phyloP scores from a whole-genome alignment of 768 basidiomycete genomes.

The Tulasnella sp. region DNA sequence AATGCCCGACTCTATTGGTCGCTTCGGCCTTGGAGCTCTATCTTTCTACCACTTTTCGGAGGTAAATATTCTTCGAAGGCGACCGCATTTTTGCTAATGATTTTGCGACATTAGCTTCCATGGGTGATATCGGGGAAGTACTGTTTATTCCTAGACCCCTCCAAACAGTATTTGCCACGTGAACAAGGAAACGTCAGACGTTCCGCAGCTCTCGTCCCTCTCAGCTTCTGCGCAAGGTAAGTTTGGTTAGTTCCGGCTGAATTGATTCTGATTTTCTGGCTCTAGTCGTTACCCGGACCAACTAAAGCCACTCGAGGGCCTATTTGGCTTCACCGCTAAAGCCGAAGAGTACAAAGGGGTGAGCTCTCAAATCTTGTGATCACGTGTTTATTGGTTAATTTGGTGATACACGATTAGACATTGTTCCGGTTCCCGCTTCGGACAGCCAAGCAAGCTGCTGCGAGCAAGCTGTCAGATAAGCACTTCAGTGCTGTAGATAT shows the following conservation, averaged over 20 bases:
- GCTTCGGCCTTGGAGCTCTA: slow-evolving; percentile 51
- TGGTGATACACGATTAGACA: slow-evolving; percentile 39
- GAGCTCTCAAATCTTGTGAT: slow-evolving; percentile 29
- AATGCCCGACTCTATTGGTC: slow-evolving; percentile 43
- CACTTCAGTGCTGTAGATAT: not conserved
- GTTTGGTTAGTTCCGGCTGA: not conserved
- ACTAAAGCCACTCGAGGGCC: slow-evolving; percentile 39
- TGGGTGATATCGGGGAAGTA: slow-evolving; percentile 37
- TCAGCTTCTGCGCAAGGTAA: not conserved
- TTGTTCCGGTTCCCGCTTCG: slow-evolving; percentile 48
- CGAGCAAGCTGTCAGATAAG: slow-evolving; percentile 30
- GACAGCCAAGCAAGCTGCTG: slow-evolving; percentile 30
- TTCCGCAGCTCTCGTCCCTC: slow-evolving; percentile 37
- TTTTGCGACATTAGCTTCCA: slow-evolving; percentile 32
- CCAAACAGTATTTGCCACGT: slow-evolving; percentile 41
- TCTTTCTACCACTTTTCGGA: slow-evolving; percentile 54
- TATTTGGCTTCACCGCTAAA: slow-evolving; percentile 41
- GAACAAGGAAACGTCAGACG: slow-evolving; percentile 19
- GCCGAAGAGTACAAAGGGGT: slow-evolving; percentile 42
- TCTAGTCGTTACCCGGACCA: slow-evolving; percentile 45
- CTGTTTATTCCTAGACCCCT: slow-evolving; percentile 47
- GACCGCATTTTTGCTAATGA: slow-evolving; percentile 21
- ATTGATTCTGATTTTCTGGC: not conserved
- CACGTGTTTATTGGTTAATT: not conserved
- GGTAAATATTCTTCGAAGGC: slow-evolving; percentile 36